These are phyloP conservation scores for Exobasidium rhododendri DNA, from an alignment of 1,284 basidiomycete species.

Conservation along the genomic window DNA sequence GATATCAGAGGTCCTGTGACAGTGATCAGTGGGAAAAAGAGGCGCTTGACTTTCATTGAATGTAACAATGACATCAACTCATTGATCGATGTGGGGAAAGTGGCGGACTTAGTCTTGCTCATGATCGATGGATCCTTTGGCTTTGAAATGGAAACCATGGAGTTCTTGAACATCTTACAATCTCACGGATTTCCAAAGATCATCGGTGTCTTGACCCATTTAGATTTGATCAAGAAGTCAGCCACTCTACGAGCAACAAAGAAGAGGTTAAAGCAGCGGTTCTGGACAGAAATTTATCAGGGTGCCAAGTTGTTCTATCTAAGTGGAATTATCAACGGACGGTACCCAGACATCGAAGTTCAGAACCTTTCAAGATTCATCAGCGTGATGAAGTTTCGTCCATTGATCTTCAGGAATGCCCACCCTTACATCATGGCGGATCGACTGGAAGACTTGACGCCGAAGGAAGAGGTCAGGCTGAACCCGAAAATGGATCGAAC, in stretches of 20 bases:
- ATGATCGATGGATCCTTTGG: conserved; percentile 98
- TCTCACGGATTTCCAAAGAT: conserved; percentile 98
- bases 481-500: conserved; percentile 85
- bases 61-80: conserved; percentile 97
- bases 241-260: conserved; percentile 84
- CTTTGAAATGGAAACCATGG: conserved; percentile 99
- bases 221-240: conserved; percentile 94
- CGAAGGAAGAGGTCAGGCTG: conserved; percentile 75
- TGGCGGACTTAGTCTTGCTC: conserved; percentile 89
- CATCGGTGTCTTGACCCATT: conserved; percentile 90
- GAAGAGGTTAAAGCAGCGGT: conserved; percentile 94
- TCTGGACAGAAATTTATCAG: conserved; percentile 99
- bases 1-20: conserved; percentile 92
- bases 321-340: conserved; percentile 93
- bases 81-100: conserved; percentile 96
- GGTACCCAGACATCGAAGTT: conserved; percentile 95
- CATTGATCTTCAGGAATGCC: conserved; percentile 87
- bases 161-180: conserved; percentile 95
- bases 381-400: conserved; percentile 96
- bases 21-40: conserved; percentile 81
- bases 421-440: conserved; percentile 97
- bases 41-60: conserved; percentile 90
- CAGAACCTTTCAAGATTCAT: conserved; percentile 90
- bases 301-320: conserved; percentile 98
- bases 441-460: conserved; percentile 89